These are phyloP conservation scores for Tylopilus vinaceipallidus DNA, from an alignment of 768 basidiomycete genomes.

Conservation along the genomic window DNA sequence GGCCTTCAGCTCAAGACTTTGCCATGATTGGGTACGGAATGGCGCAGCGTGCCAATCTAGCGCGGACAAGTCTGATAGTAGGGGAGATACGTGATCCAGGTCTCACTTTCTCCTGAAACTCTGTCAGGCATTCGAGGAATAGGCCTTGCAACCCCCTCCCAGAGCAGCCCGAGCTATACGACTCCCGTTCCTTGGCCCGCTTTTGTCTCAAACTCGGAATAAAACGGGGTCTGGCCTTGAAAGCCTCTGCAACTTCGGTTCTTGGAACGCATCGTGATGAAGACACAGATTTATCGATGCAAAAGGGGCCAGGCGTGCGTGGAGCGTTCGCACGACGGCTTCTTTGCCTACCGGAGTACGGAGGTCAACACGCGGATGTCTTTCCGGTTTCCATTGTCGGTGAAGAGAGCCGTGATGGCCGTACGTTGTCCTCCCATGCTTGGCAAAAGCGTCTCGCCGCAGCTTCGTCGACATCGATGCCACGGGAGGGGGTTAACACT, in stretches of 20 bases:
- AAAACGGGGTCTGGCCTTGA: conserved; percentile 56
- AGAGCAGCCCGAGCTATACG: conserved; percentile 48
- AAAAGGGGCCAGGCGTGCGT: conserved; percentile 29
- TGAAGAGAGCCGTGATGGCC: conserved; percentile 28
- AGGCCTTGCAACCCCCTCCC: conserved; percentile 49
- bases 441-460: background rate
- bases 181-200: conserved; percentile 48
- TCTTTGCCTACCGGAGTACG: conserved; percentile 41
- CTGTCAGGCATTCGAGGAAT: conserved; percentile 52
- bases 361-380: conserved; percentile 48
- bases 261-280: conserved; percentile 14
- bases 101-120: conserved; percentile 39
- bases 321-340: conserved; percentile 33
- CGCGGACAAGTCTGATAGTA: background rate
- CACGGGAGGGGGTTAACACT: background rate
- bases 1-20: conserved; percentile 46
- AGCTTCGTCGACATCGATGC: too few species aligned
- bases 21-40: conserved; percentile 36
- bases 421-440: background rate
- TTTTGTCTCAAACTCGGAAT: conserved; percentile 48
- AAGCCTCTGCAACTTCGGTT: conserved; percentile 32
- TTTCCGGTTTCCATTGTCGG: conserved; percentile 39
- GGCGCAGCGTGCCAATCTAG: background rate
- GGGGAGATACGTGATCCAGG: background rate
- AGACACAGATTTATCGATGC: conserved; percentile 22